Conservation (phyloP, 179 eudicot species). For the Silene vulgaris region DNA sequence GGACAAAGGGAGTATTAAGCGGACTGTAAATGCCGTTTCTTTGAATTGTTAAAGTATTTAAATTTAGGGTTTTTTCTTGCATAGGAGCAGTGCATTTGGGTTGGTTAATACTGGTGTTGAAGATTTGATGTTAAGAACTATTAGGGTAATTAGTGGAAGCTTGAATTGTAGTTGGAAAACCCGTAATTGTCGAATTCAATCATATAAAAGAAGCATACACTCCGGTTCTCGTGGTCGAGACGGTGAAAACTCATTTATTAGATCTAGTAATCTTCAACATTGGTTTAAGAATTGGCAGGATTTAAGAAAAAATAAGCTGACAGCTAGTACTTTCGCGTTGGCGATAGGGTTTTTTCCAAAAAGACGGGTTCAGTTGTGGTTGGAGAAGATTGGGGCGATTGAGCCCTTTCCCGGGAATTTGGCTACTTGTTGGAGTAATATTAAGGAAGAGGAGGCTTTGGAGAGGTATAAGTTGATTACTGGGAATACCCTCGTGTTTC, state of each 20-base stretch:
- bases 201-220: slow-evolving; percentile 15
- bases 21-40: too few relatives aligned
- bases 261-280: slow-evolving; percentile 46
- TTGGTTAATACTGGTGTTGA: not conserved
- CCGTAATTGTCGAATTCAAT: not conserved
- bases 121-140: slow-evolving; percentile 4
- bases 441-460: slow-evolving; percentile 75
- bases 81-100: slow-evolving; percentile 5
- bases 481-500: slow-evolving; percentile 46
- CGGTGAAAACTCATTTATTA: slow-evolving; percentile 35
- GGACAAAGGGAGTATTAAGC: too few relatives aligned
- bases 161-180: slow-evolving; percentile 15
- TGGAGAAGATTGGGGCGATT: slow-evolving; percentile 63
- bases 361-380: slow-evolving; percentile 64
- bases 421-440: slow-evolving; percentile 75
- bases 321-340: slow-evolving; percentile 66
- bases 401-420: slow-evolving; percentile 61
- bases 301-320: slow-evolving; percentile 51
- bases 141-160: not conserved
- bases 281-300: slow-evolving; percentile 82
- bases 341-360: slow-evolving; percentile 70
- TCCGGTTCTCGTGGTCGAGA: not conserved
- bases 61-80: not conserved
- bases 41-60: not conserved
- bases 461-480: slow-evolving; percentile 68